Base-by-base conservation (phyloP, 2,329 filamentous ascomycete species). In the Aspergillus jensenii region DNA sequence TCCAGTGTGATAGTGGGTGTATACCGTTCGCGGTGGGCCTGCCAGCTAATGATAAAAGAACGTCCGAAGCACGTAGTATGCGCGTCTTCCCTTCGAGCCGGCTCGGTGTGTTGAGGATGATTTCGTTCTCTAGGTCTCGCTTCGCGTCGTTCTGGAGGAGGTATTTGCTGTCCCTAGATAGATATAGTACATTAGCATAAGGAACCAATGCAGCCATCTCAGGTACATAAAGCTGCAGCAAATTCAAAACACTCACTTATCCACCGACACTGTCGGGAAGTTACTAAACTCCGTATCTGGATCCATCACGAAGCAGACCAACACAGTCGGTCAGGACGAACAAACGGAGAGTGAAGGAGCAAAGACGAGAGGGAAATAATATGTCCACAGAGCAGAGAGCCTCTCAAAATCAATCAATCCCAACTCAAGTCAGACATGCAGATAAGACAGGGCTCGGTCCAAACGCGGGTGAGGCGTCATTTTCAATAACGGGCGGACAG, bases 11-110 rank as follows among this genome's bases (percentile, higher is more conserved):
- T 37, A 31, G 27, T 31, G 23, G 21, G 14, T 60, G 50, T 58
- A 55, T 64, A 67, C 65, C 63, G 44, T 40, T 59, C 21, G 59
- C 55, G 14, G 17, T 23, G 35, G 59, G 56, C 55, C 59, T 62
- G 46, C 65, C 65, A 31, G 62, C 60, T 23, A 67, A 52, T 14
- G 65, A 66, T 39, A 65, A 33, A 15, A 68, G 40, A 23, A 68
- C 59, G 23, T 68, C 66, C 3, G 66, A 65, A 7, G 64, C 66
- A 49, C 64, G 59, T 27, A 67, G 51, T 14, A 68, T 60, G 14
- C 61, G 59, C 7, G 62, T 60, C 23, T 63, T 60, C 4, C 61
- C 56, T 35, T 59, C 60, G n/a, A 64, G 43, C 17, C 52, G 52
- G 39, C 27, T 62, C 19, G 62, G 57, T 25, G 54, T 55, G 40